Percentiles rank a stretch among this genome's conserved stretches.
Conservation (phyloP, 768 basidiomycete species). For the Trametes villosa region DNA sequence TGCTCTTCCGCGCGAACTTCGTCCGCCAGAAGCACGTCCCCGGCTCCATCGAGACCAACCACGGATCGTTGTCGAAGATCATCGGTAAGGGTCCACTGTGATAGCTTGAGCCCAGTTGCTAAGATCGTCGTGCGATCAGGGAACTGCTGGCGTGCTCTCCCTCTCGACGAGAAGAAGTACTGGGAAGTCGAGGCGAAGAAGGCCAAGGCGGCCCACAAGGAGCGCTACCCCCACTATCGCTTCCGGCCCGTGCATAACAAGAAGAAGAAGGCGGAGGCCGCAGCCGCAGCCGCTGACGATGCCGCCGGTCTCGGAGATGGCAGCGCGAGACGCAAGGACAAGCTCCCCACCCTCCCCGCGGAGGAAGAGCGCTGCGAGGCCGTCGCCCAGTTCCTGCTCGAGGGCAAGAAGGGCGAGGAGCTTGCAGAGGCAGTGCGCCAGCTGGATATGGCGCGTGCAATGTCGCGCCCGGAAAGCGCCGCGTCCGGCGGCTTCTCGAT, state of each 20-base stretch:
- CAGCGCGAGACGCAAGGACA: conserved; percentile 39
- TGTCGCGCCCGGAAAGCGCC: conserved; percentile 22
- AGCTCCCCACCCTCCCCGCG: conserved; percentile 27
- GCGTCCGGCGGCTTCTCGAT: conserved; percentile 28
- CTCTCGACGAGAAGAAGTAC: conserved; percentile 67
- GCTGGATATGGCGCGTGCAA: conserved; percentile 44
- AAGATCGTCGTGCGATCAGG: conserved; percentile 29
- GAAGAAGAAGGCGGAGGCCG: conserved; percentile 42
- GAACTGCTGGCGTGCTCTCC: conserved; percentile 68
- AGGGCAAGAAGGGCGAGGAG: conserved; percentile 73
- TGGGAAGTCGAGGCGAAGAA: conserved; percentile 78
- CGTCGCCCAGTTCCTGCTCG: conserved; percentile 64
- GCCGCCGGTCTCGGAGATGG: neutral
- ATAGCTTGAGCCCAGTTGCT: neutral
- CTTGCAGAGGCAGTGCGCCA: conserved; percentile 63
- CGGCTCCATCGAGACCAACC: conserved; percentile 54
- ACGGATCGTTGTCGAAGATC: conserved; percentile 54
- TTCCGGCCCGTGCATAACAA: conserved; percentile 52
- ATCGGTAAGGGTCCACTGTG: conserved; percentile 30
- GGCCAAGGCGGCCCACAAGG: conserved; percentile 74
- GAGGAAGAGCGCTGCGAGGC: conserved; percentile 48
- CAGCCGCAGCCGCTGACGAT: conserved; percentile 8
- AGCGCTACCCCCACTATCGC: conserved; percentile 66
- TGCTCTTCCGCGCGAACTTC: conserved; percentile 77
- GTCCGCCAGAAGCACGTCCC: conserved; percentile 52